Base-by-base conservation (phyloP, 306 rosid genomes). In the Elaeagnus macrophylla region DNA sequence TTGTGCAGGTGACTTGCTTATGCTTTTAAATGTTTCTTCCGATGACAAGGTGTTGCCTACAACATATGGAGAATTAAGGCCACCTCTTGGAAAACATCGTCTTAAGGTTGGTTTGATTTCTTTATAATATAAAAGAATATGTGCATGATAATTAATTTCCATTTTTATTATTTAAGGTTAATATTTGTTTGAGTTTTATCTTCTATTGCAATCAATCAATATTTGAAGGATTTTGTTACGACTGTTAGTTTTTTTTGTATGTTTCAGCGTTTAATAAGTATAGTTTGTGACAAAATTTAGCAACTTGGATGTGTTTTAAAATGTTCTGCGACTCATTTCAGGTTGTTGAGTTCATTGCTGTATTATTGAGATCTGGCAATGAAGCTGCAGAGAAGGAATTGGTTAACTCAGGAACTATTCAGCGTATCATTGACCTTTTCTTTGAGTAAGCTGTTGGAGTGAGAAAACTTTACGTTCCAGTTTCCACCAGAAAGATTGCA, bases 41-140 rank as follows among this genome's bases (percentile, higher is more conserved):
- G 67, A 69, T 12, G 96, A 84, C 65, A 72, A 67, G 72, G 47
- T 57, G 11, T 71, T 93, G 83, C 56, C 76, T 45, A 93, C 99
- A 73, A 84, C 99, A 53, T 93, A 77, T 68, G 99, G 99, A 56
- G 84, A 87, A 81, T 73, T 93, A 66, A 89, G 82, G 72, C 99
- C 99, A 18, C 95, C 99, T 63, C 95, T 93, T 46, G 96, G 99
- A 62, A 93, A 87, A 69, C 99, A 87, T 64, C 95, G 99, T 39
- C 72, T 93, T 57, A 93, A 93, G 99, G 99, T 93, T 25, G 32
- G 32, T 25, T 25, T 25, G 32, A 5, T 25, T 25, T 25, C 32
- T 25, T 25, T 25, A 25, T 1, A 25, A 25, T 25, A 5, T 25
- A 25, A 25, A 2, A 25, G 32, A 25, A 25, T 39, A 20, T 53